A percentile compares a stretch with the other conserved stretches of the same genome.
phyloP scores from a whole-genome alignment of 2,329 filamentous ascomycete genomes.

The Hymenoscyphus repandus region DNA sequence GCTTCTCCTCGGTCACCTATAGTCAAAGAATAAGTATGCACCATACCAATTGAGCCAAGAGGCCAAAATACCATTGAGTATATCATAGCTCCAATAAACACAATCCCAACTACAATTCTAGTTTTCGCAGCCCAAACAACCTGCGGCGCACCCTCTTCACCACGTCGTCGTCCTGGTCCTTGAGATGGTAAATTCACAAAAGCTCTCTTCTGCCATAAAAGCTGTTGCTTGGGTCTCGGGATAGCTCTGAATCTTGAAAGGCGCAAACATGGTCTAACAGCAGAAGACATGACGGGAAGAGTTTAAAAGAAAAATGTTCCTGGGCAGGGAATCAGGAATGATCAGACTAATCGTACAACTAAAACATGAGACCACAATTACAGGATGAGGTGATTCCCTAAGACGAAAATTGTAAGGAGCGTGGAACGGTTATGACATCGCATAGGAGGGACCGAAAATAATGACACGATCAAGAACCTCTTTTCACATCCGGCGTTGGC shows the following conservation, averaged over 20 bases:
- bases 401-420: constrained; percentile 1
- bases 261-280: constrained; percentile 18
- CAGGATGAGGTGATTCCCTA: constrained; percentile 10
- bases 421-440: not conserved
- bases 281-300: constrained; percentile 22
- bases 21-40: constrained; percentile 15
- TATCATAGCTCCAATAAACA: constrained; percentile 42
- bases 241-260: constrained; percentile 14
- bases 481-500: not conserved
- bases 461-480: not conserved
- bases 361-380: constrained; percentile 25
- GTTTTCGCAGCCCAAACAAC: constrained; percentile 40
- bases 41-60: constrained; percentile 2
- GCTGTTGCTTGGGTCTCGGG: constrained; percentile 5
- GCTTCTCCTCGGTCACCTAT: constrained; percentile 28
- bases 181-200: constrained; percentile 15
- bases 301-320: constrained; percentile 1
- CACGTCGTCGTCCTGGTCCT: not conserved
- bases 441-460: not conserved
- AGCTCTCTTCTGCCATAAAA: constrained; percentile 19
- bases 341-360: constrained; percentile 17
- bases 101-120: constrained; percentile 42
- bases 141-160: constrained; percentile 7
- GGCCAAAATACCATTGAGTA: constrained; percentile 42
- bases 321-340: constrained; percentile 9